phyloP scores from a whole-genome alignment of 2,329 filamentous ascomycete genomes.

The Fragosphaeria purpurea region DNA sequence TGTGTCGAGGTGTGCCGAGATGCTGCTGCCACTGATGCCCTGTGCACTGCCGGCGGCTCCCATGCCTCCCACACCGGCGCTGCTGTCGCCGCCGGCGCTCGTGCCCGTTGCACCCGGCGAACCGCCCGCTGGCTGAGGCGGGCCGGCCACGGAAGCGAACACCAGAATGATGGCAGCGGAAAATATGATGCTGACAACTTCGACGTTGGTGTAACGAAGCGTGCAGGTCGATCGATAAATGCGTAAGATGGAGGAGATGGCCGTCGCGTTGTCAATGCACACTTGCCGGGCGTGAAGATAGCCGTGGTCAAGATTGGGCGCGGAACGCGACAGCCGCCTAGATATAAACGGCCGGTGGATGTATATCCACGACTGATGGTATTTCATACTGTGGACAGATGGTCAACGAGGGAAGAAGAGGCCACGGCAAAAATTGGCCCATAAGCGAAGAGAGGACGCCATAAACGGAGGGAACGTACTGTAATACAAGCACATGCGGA shows the following conservation, averaged over 20 bases:
- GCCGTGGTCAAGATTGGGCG: too few species aligned
- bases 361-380: conserved; percentile 10
- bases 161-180: conserved; percentile 28
- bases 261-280: conserved; percentile 29
- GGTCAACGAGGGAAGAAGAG: too few species aligned
- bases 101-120: too few species aligned
- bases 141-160: conserved; percentile 15
- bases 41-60: neutral
- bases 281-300: conserved; percentile 23
- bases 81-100: too few species aligned
- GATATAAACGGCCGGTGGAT: conserved; percentile 29
- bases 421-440: too few species aligned
- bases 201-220: conserved; percentile 31
- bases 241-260: conserved; percentile 28
- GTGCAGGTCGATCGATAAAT: conserved; percentile 30
- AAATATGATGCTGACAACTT: conserved; percentile 31
- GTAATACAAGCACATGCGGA: conserved; percentile 29
- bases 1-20: conserved; percentile 1
- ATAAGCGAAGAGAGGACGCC: too few species aligned
- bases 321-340: too few species aligned
- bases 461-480: conserved; percentile 17
- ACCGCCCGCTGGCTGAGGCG: too few species aligned
- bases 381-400: conserved; percentile 9
- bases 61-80: too few species aligned
- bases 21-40: neutral